Conservation (phyloP, 2,329 filamentous ascomycete species). For the Neonectria hederae region DNA sequence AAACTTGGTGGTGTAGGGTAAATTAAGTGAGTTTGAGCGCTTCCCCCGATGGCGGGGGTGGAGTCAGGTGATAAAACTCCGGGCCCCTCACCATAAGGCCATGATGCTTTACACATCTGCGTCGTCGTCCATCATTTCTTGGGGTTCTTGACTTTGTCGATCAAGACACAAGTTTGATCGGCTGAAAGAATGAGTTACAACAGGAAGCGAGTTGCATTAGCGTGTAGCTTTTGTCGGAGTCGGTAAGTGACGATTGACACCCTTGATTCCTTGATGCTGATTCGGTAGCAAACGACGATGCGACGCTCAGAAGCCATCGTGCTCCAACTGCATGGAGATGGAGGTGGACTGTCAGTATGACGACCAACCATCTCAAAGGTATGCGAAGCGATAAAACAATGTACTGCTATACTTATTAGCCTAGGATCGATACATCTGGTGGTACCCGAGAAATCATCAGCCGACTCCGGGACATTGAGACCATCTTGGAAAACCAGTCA, state of each 20-base stretch:
- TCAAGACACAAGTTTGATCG: not conserved
- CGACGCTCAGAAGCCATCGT: slow-evolving; percentile 40
- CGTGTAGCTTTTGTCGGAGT: slow-evolving; percentile 43
- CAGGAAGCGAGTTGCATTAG: slow-evolving; percentile 41
- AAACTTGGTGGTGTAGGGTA: not conserved
- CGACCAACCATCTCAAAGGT: slow-evolving; percentile 42
- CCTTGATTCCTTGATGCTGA: not conserved
- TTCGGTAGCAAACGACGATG: slow-evolving; percentile 42
- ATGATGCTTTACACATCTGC: not conserved
- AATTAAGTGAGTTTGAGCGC: not conserved
- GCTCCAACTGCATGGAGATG: slow-evolving; percentile 38
- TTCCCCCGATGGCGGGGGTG: not conserved
- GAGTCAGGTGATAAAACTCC: not conserved
- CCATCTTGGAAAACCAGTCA: slow-evolving; percentile 34
- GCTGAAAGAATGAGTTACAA: slow-evolving; percentile 39
- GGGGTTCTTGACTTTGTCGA: not conserved
- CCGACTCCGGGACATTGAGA: slow-evolving; percentile 41
- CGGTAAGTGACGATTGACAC: slow-evolving; percentile 28
- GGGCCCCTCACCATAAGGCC: not conserved
- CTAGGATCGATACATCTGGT: slow-evolving; percentile 43
- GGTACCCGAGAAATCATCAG: slow-evolving; percentile 42
- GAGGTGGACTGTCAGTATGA: slow-evolving; percentile 43
- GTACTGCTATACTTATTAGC: not conserved
- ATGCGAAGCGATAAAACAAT: not conserved
- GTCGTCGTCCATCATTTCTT: not conserved